Evolutionary conservation across 176 grass and related monocot genomes (phyloP), one percentile per base, ranked within the genome.

Genomic region (Triticum monococcum): DNA sequence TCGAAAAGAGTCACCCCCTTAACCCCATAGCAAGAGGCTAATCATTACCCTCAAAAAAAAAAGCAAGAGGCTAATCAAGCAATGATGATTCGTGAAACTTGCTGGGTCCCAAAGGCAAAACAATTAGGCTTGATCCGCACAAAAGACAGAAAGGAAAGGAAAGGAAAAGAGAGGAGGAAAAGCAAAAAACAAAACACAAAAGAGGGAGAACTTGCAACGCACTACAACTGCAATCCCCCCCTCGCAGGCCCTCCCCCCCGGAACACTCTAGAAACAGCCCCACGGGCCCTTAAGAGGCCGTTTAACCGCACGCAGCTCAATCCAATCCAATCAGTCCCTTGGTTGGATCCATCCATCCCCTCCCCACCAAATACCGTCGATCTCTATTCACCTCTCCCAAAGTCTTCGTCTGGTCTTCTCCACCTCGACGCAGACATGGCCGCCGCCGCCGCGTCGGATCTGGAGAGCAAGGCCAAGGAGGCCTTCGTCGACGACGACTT

Each of bases 401-500:
- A 90, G 89, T 91, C 81, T 48, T 84, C 75, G 68, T 12, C 81
- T 11, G 40, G 89, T 91, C 86, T 64, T 56, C 43, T 18, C 43
- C 4, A 37, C 66, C 71, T 75, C 64, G 35, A 76, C 77, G 66
- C 87, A 75, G 85, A 56, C 60, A 88, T 91, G 85, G 85, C 89
- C 65, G 76, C 87, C 76, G 77, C 86, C 67, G 85, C 68, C 67
- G 68, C 74, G 32, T 85, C 85, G 74, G 90, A 92, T 90, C 88
- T 92, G 89, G 87, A 88, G 81, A 89, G 74, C 83, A 94, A 89
- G 85, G 92, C 90, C 7, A 92, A 89, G 88, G 92, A 79, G 62
- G 90, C 92, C 77, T 92, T 92, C 87, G 89, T 94, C 33, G 87
- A 94, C 76, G 92, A 94, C 77, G 79, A 94, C 32, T 94, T 94